Conservation (phyloP, 768 basidiomycete species). For the Amanita phalloides region DNA sequence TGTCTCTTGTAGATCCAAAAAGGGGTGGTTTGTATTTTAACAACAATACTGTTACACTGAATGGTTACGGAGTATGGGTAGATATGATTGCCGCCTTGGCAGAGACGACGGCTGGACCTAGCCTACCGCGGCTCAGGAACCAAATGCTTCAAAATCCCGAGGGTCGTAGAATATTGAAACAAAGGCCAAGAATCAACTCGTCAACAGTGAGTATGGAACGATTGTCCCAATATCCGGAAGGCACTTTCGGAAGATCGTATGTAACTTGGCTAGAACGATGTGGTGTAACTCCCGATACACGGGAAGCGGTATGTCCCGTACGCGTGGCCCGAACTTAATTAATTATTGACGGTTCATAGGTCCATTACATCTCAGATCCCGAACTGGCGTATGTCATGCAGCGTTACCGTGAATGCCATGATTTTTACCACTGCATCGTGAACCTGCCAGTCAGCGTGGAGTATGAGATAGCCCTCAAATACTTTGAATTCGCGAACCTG, state of each 20-base stretch:
- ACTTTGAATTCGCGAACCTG: constrained; percentile 89
- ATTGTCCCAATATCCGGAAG: constrained; percentile 58
- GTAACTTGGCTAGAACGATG: constrained; percentile 83
- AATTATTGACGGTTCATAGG: constrained; percentile 35
- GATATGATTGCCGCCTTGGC: constrained; percentile 95
- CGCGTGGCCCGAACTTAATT: constrained; percentile 1
- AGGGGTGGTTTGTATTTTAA: constrained; percentile 61
- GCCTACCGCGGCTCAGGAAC: constrained; percentile 67
- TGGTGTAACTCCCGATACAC: constrained; percentile 86
- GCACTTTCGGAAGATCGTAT: constrained; percentile 81
- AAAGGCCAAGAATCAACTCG: constrained; percentile 75
- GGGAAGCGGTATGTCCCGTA: constrained; percentile 58
- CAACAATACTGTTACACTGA: background rate
- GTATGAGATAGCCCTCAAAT: constrained; percentile 90
- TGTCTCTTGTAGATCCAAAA: constrained; percentile 71
- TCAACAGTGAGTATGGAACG: constrained; percentile 61
- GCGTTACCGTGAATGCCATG: constrained; percentile 95
- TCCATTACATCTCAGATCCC: constrained; percentile 89
- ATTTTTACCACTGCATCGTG: constrained; percentile 91
- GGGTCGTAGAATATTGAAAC: constrained; percentile 75
- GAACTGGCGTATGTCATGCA: constrained; percentile 98
- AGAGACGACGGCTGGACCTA: constrained; percentile 81
- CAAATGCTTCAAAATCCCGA: constrained; percentile 69
- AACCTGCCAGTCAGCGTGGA: constrained; percentile 83
- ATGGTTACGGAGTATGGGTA: constrained; percentile 18